phyloP scores from a whole-genome alignment of 2,329 filamentous ascomycete species.

The Torrubiellomyces zombiae region DNA sequence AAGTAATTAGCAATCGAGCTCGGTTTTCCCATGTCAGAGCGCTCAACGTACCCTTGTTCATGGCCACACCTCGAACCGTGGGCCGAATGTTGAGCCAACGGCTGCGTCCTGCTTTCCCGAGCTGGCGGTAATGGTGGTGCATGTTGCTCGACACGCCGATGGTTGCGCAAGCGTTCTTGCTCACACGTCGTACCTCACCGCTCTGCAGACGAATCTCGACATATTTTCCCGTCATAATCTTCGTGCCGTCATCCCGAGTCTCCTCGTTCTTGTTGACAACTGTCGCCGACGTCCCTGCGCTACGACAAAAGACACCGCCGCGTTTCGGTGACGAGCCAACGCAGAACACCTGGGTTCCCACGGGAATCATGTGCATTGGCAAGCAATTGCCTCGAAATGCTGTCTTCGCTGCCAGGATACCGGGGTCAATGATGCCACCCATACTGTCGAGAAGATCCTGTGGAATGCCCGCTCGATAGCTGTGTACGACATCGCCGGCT shows the following conservation, averaged over 20 bases:
- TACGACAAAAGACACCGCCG: conserved; percentile 80
- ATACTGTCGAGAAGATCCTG: conserved; percentile 74
- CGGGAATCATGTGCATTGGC: conserved; percentile 85
- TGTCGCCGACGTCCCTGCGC: conserved; percentile 81
- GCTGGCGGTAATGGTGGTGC: conserved; percentile 73
- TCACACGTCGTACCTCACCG: conserved; percentile 78
- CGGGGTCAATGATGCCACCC: conserved; percentile 84
- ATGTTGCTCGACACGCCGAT: conserved; percentile 89
- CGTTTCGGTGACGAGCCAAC: conserved; percentile 61
- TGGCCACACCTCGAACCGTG: conserved; percentile 90
- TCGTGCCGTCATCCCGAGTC: conserved; percentile 40
- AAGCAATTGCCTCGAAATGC: conserved; percentile 90
- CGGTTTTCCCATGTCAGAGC: background rate
- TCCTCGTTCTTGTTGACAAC: conserved; percentile 81
- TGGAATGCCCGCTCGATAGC: conserved; percentile 80
- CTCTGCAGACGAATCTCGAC: conserved; percentile 80
- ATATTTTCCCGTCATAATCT: conserved; percentile 53
- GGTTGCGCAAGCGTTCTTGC: conserved; percentile 84
- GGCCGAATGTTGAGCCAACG: conserved; percentile 90
- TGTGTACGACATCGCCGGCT: conserved; percentile 81
- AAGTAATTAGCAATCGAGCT: conserved; percentile 5
- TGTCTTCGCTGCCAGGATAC: conserved; percentile 88
- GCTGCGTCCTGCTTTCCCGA: conserved; percentile 89
- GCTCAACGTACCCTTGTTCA: conserved; percentile 69
- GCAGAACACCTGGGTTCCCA: conserved; percentile 85